Conservation (phyloP, 495 filamentous ascomycete species). For the Oidiodendron maius region DNA sequence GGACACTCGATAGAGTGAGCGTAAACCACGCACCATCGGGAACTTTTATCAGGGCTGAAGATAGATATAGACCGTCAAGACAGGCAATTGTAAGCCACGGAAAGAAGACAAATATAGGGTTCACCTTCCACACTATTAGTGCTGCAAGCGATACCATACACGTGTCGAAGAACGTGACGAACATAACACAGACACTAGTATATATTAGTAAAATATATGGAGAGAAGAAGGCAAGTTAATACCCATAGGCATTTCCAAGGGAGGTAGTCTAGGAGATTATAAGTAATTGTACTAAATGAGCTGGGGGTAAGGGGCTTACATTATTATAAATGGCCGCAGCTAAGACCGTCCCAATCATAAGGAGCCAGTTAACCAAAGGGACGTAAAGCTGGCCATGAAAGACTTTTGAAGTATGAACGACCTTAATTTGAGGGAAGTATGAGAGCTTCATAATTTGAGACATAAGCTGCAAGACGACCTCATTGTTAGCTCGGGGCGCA, state of each 20-base stretch:
- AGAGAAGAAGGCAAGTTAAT: too few relatives aligned
- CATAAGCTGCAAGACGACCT: conserved; percentile 45
- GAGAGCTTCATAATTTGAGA: conserved; percentile 67
- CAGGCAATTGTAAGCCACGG: conserved; percentile 50
- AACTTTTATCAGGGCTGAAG: conserved; percentile 59
- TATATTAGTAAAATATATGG: too few relatives aligned
- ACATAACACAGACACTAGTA: conserved; percentile 66
- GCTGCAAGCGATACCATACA: conserved; percentile 62
- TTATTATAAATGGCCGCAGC: conserved; percentile 66
- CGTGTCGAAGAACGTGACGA: conserved; percentile 68
- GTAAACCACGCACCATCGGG: conserved; percentile 74
- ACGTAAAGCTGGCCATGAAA: conserved; percentile 69
- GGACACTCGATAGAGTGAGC: conserved; percentile 48
- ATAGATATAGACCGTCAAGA: conserved; percentile 60
- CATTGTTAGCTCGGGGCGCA: too few relatives aligned
- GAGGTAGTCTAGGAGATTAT: conserved; percentile 33
- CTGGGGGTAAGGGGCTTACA: conserved; percentile 27
- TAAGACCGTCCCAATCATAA: conserved; percentile 63
- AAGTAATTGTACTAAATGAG: not conserved
- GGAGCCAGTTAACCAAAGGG: conserved; percentile 61
- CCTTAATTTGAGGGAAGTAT: conserved; percentile 67
- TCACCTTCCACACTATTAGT: conserved; percentile 58
- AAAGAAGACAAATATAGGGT: conserved; percentile 7
- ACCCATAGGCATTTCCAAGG: conserved; percentile 43
- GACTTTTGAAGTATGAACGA: conserved; percentile 55